A percentile compares a stretch with the other conserved stretches of the same genome.
phyloP scores from a whole-genome alignment of 331 rosid genomes.

The Phaseolus coccineus region DNA sequence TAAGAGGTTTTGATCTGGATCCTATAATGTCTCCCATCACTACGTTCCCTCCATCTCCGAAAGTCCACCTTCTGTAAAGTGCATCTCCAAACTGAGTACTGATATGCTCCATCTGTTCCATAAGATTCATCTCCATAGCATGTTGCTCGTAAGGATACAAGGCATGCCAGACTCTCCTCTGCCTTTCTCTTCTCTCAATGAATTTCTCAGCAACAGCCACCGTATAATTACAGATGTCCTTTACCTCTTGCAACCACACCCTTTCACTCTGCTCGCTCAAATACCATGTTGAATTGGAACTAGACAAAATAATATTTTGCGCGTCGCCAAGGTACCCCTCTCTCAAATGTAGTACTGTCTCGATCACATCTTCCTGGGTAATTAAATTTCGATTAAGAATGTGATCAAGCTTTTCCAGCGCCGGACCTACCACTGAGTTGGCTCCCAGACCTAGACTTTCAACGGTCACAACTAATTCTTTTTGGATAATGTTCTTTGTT shows the following conservation, averaged over 20 bases:
- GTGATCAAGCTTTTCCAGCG: not conserved
- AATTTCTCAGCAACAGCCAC: not conserved
- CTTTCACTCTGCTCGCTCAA: not conserved
- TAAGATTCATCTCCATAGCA: not conserved
- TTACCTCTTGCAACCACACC: constrained; percentile 36
- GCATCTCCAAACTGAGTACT: constrained; percentile 31
- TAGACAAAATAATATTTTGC: not conserved
- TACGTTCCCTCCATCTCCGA: not conserved
- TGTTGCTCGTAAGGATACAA: not conserved
- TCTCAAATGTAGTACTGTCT: not conserved
- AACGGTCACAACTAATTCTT: not conserved
- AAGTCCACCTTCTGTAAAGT: constrained; percentile 18
- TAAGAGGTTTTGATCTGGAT: too few relatives aligned
- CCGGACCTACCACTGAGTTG: not conserved
- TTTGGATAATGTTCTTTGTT: too few relatives aligned
- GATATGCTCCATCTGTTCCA: not conserved
- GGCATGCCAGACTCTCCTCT: not conserved
- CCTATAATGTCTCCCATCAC: not conserved
- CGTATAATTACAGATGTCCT: not conserved
- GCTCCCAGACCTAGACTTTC: not conserved
- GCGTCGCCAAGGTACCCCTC: not conserved
- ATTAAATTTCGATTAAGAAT: too few relatives aligned
- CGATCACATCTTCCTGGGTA: too few relatives aligned
- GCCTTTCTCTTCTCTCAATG: not conserved
- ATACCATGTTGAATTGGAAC: not conserved